Evolutionary conservation across 1,284 basidiomycete genomes (phyloP).

Genomic region (Rugosomyces carneus): DNA sequence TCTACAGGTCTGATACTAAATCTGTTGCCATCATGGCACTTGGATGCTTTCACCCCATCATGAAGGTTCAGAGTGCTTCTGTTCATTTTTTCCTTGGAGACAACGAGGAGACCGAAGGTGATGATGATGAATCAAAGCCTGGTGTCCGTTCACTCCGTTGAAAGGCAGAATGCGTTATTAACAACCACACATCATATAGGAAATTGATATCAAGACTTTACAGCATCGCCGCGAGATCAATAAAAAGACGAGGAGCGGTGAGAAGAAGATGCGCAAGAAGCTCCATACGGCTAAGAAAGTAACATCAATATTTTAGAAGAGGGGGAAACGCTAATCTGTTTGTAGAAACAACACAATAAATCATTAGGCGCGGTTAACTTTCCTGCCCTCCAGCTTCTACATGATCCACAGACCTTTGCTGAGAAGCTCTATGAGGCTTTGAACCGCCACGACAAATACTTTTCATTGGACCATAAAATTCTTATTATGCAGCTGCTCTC

Average conservation of each 20-base stretch:
- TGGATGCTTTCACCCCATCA: constrained; percentile 90
- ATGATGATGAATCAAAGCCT: constrained; percentile 68
- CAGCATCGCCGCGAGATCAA: constrained; percentile 84
- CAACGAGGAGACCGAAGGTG: constrained; percentile 66
- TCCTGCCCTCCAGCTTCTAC: constrained; percentile 87
- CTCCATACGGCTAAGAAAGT: constrained; percentile 70
- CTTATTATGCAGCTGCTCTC: constrained; percentile 96
- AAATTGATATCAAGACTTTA: constrained; percentile 63
- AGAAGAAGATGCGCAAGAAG: constrained; percentile 72
- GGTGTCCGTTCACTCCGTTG: constrained; percentile 26
- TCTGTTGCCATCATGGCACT: constrained; percentile 90
- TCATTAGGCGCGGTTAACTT: constrained; percentile 67
- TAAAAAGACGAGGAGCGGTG: constrained; percentile 79
- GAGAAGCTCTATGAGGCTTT: constrained; percentile 93
- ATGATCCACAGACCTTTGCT: constrained; percentile 94
- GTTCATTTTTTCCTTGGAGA: constrained; percentile 96
- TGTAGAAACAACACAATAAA: constrained; percentile 57
- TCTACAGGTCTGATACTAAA: constrained; percentile 80
- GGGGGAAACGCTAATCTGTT: constrained; percentile 4
- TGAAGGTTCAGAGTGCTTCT: constrained; percentile 93
- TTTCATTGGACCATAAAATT: constrained; percentile 95
- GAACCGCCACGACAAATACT: constrained; percentile 85
- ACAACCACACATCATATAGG: constrained; percentile 29
- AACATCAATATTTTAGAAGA: constrained; percentile 12
- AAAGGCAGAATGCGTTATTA: neutral